Percentiles rank a stretch among this genome's conserved stretches.
Conservation (phyloP, 768 basidiomycete genomes). For the Sarcodon aspratus region DNA sequence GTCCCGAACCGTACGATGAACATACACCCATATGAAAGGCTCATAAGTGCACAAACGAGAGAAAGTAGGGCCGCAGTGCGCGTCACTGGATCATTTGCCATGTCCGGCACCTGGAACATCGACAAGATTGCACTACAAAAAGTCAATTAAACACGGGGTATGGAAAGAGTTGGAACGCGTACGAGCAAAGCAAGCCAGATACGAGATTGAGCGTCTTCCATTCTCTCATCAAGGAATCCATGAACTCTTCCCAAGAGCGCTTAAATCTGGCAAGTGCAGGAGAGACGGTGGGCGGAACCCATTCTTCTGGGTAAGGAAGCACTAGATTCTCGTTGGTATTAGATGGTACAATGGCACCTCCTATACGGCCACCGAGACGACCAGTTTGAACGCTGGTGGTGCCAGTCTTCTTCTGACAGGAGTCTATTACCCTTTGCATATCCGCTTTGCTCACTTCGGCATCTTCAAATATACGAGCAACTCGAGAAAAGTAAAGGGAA, state of each 20-base stretch:
- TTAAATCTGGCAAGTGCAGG: conserved; percentile 57
- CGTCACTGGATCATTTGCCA: conserved; percentile 47
- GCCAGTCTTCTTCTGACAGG: conserved; percentile 5
- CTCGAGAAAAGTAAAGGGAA: conserved; percentile 69
- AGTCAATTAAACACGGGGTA: background rate
- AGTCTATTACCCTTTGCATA: conserved; percentile 32
- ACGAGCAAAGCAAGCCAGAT: conserved; percentile 50
- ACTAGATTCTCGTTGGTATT: conserved; percentile 3
- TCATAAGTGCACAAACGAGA: conserved; percentile 56
- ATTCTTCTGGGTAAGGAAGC: conserved; percentile 23
- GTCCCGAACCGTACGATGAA: conserved; percentile 63
- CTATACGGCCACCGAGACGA: background rate
- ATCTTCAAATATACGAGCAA: conserved; percentile 65
- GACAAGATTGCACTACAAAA: conserved; percentile 47
- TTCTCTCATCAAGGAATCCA: conserved; percentile 57
- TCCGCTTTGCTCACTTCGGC: conserved; percentile 71
- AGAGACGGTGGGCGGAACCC: conserved; percentile 36
- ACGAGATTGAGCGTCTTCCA: conserved; percentile 74
- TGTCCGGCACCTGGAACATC: conserved; percentile 45
- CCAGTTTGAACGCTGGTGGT: background rate
- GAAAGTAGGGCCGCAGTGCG: conserved; percentile 55
- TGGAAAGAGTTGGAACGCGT: conserved; percentile 10
- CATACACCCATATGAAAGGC: conserved; percentile 60
- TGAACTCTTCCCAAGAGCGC: conserved; percentile 57
- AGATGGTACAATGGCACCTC: background rate